Evolutionary conservation across 1,139 yeast genomes (phyloP).

Genomic region (Nakaseomyces nivariensis): DNA sequence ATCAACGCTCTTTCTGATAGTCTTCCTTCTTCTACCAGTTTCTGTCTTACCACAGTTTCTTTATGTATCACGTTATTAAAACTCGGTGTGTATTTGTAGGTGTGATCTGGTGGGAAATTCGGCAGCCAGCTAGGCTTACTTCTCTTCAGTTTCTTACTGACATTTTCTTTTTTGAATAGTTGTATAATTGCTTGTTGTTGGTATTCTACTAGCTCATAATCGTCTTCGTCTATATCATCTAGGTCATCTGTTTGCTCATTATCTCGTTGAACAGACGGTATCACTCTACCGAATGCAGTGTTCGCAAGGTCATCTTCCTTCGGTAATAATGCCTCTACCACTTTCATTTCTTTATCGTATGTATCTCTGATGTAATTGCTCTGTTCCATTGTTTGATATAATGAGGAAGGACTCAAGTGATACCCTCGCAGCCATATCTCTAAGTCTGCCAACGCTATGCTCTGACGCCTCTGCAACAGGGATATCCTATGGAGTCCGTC

Average conservation of each 20-base stretch:
- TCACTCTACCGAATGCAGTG: conserved; percentile 13
- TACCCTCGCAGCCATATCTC: conserved; percentile 39
- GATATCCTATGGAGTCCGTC: conserved; percentile 43
- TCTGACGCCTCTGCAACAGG: conserved; percentile 57
- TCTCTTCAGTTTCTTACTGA: not conserved
- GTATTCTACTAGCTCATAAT: not conserved
- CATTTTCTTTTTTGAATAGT: conserved; percentile 4
- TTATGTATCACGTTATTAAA: conserved; percentile 57
- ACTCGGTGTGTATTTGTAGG: conserved; percentile 68
- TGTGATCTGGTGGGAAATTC: conserved; percentile 84
- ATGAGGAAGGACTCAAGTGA: conserved; percentile 36
- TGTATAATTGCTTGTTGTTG: conserved; percentile 5
- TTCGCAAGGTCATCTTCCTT: conserved; percentile 8
- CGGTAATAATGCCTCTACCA: conserved; percentile 18
- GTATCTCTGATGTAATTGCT: conserved; percentile 19
- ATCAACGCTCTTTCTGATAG: conserved; percentile 71
- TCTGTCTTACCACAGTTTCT: conserved; percentile 58
- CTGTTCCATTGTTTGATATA: conserved; percentile 33
- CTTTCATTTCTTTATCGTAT: conserved; percentile 7
- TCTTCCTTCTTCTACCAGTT: conserved; percentile 69
- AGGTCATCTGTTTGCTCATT: not conserved
- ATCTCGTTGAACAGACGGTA: not conserved
- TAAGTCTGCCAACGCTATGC: conserved; percentile 52
- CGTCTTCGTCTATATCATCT: not conserved
- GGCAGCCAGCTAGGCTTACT: conserved; percentile 60